Base-by-base conservation (phyloP, 345 rosid species). In the Adansonia digitata region DNA sequence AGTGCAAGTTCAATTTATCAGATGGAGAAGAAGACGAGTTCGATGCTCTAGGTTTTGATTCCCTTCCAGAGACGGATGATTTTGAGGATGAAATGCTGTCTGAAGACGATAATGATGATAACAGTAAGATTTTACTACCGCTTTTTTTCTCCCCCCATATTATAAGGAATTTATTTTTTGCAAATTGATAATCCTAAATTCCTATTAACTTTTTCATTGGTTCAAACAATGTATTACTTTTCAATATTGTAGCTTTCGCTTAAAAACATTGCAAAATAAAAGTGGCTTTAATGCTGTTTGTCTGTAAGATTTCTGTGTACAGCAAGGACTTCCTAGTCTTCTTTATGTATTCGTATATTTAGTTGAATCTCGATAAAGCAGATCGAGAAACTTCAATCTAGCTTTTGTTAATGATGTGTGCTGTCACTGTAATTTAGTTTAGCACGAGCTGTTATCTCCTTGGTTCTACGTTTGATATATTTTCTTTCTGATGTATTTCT, bases 21-120 rank as follows among this genome's bases (percentile, higher is more conserved):
- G 99, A 95, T 56, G 97, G 94, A 60, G 99, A 95, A 77, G 97
- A 91, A 8, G 93, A 88, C 34, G 87, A 83, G 34, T 83, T 84
- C 62, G 93, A 81, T 68, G 80, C 77, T 79, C 79, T 63, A 51
- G 81, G 79, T 65, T 83, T 83, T 75, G 92, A 89, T 65, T 48
- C 73, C 26, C 69, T 85, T 64, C 77, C 86, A 14, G 85, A 74
- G 26, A 83, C 74, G 45, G 95, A 94, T 84, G 98, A 95, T 88
- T 95, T 89, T 80, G 94, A 90, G 77, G 84, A 87, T 73, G 94
- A 74, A 72, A 75, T 84, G 73, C 70, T 89, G 57, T 88, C 91
- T 11, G 94, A 88, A 43, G 90, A 88, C 69, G 94, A 88, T 67
- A 78, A 81, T 45, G 83, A 84, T 42, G 78, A 77, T 64, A 73